Evolutionary conservation across 805 yeast genomes (phyloP).

Genomic region (Saccharomycopsis fibuligera): DNA sequence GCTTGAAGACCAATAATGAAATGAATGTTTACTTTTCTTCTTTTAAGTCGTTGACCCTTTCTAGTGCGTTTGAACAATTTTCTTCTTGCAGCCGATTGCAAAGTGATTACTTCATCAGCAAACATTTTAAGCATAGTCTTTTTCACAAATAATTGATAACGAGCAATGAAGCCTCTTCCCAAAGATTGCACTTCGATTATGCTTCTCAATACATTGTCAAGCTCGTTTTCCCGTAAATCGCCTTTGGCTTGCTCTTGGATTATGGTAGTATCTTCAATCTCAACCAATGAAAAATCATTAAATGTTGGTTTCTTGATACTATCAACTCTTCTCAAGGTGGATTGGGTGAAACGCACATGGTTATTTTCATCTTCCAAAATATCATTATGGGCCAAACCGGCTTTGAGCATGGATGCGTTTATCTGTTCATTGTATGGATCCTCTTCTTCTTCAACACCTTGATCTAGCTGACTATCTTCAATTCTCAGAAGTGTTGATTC

Average conservation of each 20-base stretch:
- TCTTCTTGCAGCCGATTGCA: conserved; percentile 51
- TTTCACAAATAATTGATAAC: conserved; percentile 60
- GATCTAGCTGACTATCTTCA: neutral
- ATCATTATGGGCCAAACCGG: neutral
- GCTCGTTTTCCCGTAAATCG: conserved; percentile 10
- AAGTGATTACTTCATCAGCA: conserved; percentile 40
- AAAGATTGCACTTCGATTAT: conserved; percentile 59
- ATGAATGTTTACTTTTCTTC: conserved; percentile 1
- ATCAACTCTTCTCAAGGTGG: conserved; percentile 16
- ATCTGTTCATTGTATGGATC: neutral
- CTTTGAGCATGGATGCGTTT: neutral
- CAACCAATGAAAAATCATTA: conserved; percentile 15
- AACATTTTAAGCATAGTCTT: conserved; percentile 56
- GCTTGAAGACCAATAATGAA: conserved; percentile 13
- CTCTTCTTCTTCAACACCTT: conserved; percentile 2
- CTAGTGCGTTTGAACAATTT: conserved; percentile 2
- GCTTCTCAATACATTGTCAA: conserved; percentile 26
- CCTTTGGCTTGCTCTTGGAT: conserved; percentile 17
- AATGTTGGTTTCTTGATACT: conserved; percentile 16
- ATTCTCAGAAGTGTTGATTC: neutral
- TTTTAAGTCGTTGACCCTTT: neutral
- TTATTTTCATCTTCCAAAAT: neutral
- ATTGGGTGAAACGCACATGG: conserved; percentile 16
- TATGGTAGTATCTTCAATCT: conserved; percentile 20
- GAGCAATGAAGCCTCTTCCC: conserved; percentile 58